Evolutionary conservation across 768 basidiomycete genomes (phyloP).

Genomic region (Calocybe indica): DNA sequence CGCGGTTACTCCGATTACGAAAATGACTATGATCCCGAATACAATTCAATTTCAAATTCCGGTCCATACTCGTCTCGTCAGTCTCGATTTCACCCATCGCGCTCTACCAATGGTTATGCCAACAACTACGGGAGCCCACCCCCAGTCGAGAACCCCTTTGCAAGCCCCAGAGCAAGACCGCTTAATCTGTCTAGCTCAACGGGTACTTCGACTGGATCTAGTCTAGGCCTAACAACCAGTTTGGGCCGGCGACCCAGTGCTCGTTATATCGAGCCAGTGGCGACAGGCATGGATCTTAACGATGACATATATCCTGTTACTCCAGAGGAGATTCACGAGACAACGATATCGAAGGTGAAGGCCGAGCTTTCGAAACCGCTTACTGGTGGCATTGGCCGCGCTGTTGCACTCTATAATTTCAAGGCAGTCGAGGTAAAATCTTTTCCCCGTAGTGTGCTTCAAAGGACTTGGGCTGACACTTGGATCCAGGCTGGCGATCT

Average conservation of each 20-base stretch:
- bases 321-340: conserved; percentile 8
- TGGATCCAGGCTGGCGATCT: conserved; percentile 57
- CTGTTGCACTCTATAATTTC: conserved; percentile 72
- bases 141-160: not conserved
- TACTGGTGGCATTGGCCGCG: conserved; percentile 60
- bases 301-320: not conserved
- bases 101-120: conserved; percentile 17
- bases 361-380: conserved; percentile 44
- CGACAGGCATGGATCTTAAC: too few species aligned
- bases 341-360: conserved; percentile 37
- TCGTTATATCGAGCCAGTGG: too few species aligned
- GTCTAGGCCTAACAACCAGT: too few species aligned
- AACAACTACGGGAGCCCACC: conserved; percentile 5
- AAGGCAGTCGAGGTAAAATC: conserved; percentile 58
- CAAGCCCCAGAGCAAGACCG: too few species aligned
- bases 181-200: too few species aligned
- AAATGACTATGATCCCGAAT: conserved; percentile 31
- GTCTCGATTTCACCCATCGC: conserved; percentile 20
- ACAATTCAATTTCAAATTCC: conserved; percentile 37
- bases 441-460: not conserved
- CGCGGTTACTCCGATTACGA: too few species aligned
- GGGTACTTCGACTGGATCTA: too few species aligned
- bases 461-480: conserved; percentile 5
- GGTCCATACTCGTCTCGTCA: conserved; percentile 17
- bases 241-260: too few species aligned